Percentiles rank a stretch among this genome's conserved stretches.
These are phyloP conservation scores for Neurospora sp. DNA, from an alignment of 495 filamentous ascomycete species.

Conservation along the genomic window DNA sequence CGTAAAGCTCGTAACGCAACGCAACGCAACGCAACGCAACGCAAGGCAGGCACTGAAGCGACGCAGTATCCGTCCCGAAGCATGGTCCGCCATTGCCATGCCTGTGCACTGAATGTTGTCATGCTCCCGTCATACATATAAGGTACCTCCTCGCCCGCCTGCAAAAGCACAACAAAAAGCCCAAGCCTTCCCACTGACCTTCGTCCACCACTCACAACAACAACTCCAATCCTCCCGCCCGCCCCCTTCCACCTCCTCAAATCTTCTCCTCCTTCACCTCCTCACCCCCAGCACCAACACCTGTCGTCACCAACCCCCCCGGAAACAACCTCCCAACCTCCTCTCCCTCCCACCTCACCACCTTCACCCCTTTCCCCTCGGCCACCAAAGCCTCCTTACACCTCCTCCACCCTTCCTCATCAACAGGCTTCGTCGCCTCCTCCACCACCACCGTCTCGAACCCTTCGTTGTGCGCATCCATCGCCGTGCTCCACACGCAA, in stretches of 20 bases:
- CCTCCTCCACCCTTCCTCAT: constrained; percentile 45
- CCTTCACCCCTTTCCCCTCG: constrained; percentile 25
- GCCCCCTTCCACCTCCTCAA: background rate
- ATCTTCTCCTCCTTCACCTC: constrained; percentile 27
- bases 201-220: background rate
- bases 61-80: background rate
- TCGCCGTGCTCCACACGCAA: constrained; percentile 73
- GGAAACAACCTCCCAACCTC: constrained; percentile 29
- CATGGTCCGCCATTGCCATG: background rate
- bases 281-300: constrained; percentile 31
- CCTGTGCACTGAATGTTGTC: background rate
- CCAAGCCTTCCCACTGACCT: background rate
- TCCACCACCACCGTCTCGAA: constrained; percentile 67
- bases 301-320: constrained; percentile 18
- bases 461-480: constrained; percentile 66
- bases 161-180: background rate
- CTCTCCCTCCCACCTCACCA: constrained; percentile 31
- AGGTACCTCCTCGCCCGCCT: background rate
- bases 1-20: background rate
- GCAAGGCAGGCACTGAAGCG: background rate
- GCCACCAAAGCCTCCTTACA: constrained; percentile 45
- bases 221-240: background rate
- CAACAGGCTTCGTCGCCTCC: constrained; percentile 68
- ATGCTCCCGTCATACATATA: background rate
- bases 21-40: background rate